Evolutionary conservation across 345 rosid genomes (phyloP), one percentile per base, ranked within the genome.

Genomic region (Corchorus olitorius): DNA sequence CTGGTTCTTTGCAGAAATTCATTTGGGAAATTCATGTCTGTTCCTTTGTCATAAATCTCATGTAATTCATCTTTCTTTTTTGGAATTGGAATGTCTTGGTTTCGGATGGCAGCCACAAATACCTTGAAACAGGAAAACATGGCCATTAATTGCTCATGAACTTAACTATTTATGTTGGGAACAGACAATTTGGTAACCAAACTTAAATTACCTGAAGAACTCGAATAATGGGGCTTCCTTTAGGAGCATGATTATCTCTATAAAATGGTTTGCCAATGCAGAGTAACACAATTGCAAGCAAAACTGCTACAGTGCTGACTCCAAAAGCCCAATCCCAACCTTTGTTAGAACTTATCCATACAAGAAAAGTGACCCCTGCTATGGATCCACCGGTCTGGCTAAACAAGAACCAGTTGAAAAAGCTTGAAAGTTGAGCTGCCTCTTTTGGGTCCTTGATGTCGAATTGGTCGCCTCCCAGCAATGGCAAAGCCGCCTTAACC

Each of bases 401-500:
- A 64, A 89, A 78, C 74, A 87, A 34, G 81, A 86, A 83, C 91
- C 91, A 90, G 83, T 90, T 89, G 82, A 90, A 89, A 68, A 78
- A 90, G 71, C 89, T 87, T 14, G 91, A 83, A 63, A 86, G 46
- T 17, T 80, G 72, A 27, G 74, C 53, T 12, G 85, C 91, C 72
- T 83, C 90, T 54, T 78, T 80, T 0, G 88, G 91, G 75, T 90
- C 87, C 33, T 77, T 84, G 1, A 63, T 72, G 20, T 90, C 85
- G 19, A 90, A 90, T 68, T 90, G 94, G 76, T 89, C 91, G 0
- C 92, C 92, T 20, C 94, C 94, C 2, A 91, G 61, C 0, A 90
- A 19, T 0, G 91, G 94, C 81, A 89, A 55, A 17, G 87, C 85
- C 0, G 89, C 88, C 77, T 89, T 91, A 19, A 89, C 56, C 10